Evolutionary conservation across 495 filamentous ascomycete species (phyloP).

Genomic region (Talaromyces borbonicus): DNA sequence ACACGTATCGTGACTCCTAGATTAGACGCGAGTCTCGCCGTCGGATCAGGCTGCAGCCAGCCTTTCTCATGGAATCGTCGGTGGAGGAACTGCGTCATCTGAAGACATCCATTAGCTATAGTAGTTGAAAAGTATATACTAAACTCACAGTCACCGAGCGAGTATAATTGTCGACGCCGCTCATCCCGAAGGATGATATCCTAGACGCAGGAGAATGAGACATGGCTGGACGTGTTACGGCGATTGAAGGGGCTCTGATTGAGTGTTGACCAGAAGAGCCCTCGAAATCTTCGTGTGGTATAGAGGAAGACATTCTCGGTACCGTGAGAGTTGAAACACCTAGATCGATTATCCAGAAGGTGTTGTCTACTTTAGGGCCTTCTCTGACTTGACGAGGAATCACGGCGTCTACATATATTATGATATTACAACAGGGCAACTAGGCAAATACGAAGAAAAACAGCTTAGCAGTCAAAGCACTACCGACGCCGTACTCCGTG

Average conservation of each 20-base stretch:
- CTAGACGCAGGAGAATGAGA: not conserved
- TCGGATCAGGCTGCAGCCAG: constrained; percentile 19
- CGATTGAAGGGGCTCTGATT: not conserved
- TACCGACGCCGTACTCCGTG: no score
- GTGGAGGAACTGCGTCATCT: constrained; percentile 10
- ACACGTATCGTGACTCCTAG: not conserved
- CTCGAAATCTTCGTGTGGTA: not conserved
- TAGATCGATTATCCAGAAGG: not conserved
- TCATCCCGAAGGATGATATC: constrained; percentile 2
- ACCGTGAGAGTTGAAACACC: not conserved
- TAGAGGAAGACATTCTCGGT: not conserved
- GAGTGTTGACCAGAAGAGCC: not conserved
- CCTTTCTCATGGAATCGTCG: constrained; percentile 12
- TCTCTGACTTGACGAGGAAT: no score
- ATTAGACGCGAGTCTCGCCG: constrained; percentile 1
- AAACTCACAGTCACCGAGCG: constrained; percentile 7
- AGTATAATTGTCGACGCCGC: constrained; percentile 3
- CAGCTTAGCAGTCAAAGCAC: no score
- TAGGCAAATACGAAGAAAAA: no score
- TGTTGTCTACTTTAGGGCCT: no score
- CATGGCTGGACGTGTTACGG: not conserved
- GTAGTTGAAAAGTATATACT: not conserved
- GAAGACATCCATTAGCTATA: not conserved
- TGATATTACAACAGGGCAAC: no score
- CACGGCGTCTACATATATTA: no score